Base-by-base conservation (phyloP, 2,329 filamentous ascomycete species). In the Aureobasidium leucospermi region DNA sequence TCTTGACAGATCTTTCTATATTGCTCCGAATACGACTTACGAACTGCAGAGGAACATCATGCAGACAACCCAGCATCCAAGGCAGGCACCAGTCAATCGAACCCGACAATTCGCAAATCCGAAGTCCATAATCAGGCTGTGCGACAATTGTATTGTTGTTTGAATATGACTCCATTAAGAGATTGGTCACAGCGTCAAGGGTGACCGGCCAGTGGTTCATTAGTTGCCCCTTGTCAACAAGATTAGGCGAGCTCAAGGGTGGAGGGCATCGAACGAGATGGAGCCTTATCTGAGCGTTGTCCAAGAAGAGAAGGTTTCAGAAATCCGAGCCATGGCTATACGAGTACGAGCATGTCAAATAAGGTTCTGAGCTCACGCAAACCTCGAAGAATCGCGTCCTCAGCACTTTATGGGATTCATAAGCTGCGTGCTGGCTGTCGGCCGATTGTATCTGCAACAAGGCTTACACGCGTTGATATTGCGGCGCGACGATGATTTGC, bases 301-400 rank as follows among this genome's bases (percentile, higher is more conserved):
- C 6, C 6, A 38, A 23, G 9, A 16, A n/a, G 10, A 6, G 9
- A 10, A n/a, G 13, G 13, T 15, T 34, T 16, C 11, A 19, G 19
- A 10, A 34, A 10, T 8, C 0, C 32, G 32, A 49, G 6, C 16
- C 32, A 32, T 36, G 10, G 31, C 38, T 38, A 28, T 49, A 49
- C 47, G 47, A 49, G 19, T 49, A 49, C 47, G 47, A 49, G 38
- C 11, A 31, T 49, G 47, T 49, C 47, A 49, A 49, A 13, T 36
- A 38, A 28, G 34, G 46, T 34, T 48, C 31, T 23, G 23, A 23
- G 23, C 23, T 23, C 23, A 23, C 23, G 23, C 23, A 23, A 23
- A 23, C 23, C 23, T 23, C 23, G 23, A 15, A 36, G 29, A 34
- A 28, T 11, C 46, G 31, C 46, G 13, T 48, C 15, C 38, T 23